Evolutionary conservation across 2,329 filamentous ascomycete genomes (phyloP).

Genomic region (Hypoxylon sp.): DNA sequence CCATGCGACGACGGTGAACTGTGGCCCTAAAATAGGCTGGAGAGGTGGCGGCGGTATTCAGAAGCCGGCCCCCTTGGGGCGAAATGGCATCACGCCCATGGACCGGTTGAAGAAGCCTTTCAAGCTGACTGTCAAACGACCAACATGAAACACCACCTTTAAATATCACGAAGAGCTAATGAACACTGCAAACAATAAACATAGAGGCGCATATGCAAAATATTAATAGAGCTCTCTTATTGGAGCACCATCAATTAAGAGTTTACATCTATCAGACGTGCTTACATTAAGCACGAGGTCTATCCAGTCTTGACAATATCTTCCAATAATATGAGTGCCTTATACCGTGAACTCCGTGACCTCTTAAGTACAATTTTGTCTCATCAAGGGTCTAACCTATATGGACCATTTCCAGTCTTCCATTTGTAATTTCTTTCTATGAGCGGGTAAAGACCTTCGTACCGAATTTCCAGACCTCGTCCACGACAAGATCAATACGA

Average conservation of each 20-base stretch:
- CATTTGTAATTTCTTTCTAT: slow-evolving; percentile 9
- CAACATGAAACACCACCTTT: slow-evolving; percentile 28
- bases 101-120: slow-evolving; percentile 69
- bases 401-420: slow-evolving; percentile 11
- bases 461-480: slow-evolving; percentile 87
- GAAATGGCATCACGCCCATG: slow-evolving; percentile 63
- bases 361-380: slow-evolving; percentile 31
- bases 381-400: slow-evolving; percentile 10
- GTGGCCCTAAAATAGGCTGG: slow-evolving; percentile 47
- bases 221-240: slow-evolving; percentile 11
- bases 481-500: slow-evolving; percentile 70
- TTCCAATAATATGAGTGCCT: slow-evolving; percentile 21
- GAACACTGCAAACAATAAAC: neutral
- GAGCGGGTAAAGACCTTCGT: slow-evolving; percentile 61
- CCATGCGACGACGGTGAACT: slow-evolving; percentile 66
- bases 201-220: slow-evolving; percentile 5
- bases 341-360: slow-evolving; percentile 28
- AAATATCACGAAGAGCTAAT: neutral
- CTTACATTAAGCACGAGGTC: slow-evolving; percentile 10
- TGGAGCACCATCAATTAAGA: neutral
- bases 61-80: slow-evolving; percentile 60
- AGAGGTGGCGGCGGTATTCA: slow-evolving; percentile 57
- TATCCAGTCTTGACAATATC: slow-evolving; percentile 25
- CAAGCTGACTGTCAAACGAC: slow-evolving; percentile 67
- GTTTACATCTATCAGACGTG: slow-evolving; percentile 7